A percentile compares a stretch with the other conserved stretches of the same genome.
phyloP scores from a whole-genome alignment of 2,329 filamentous ascomycete species.

The Penicillium palitans region DNA sequence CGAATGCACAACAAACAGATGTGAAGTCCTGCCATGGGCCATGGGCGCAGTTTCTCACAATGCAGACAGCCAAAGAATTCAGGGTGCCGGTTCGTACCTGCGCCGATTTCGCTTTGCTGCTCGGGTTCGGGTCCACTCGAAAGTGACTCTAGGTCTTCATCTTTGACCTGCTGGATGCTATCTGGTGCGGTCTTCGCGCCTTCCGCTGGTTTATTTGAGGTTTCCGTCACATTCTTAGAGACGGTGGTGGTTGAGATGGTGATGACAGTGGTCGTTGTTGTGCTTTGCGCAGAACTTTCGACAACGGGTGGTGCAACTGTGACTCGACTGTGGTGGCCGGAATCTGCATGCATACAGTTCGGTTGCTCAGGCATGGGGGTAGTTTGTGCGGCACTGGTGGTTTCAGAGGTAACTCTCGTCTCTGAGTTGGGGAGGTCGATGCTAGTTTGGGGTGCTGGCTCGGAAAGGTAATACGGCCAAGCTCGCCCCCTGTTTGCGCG shows the following conservation, averaged over 20 bases:
- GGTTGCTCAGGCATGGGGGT: neutral
- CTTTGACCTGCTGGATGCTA: no score
- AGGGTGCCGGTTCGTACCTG: neutral
- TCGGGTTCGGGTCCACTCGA: neutral
- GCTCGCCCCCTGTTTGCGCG: neutral
- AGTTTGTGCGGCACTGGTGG: neutral
- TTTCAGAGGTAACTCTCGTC: neutral
- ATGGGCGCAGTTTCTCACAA: neutral
- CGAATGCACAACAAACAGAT: constrained; percentile 3
- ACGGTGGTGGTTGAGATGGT: neutral
- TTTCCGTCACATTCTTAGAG: neutral
- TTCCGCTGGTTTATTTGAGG: neutral
- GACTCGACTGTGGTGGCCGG: neutral
- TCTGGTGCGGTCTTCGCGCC: neutral
- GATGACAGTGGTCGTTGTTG: neutral
- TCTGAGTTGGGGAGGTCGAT: neutral
- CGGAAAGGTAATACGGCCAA: neutral
- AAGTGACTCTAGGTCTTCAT: neutral
- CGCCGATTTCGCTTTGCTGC: neutral
- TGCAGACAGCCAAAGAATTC: neutral
- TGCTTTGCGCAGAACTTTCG: neutral
- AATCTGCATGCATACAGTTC: neutral
- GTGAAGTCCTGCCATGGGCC: neutral
- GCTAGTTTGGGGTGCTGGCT: neutral
- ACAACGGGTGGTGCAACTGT: neutral